A percentile compares a stretch with the other conserved stretches of the same genome.
phyloP scores from a whole-genome alignment of 306 rosid species.

The Lablab purpureus region DNA sequence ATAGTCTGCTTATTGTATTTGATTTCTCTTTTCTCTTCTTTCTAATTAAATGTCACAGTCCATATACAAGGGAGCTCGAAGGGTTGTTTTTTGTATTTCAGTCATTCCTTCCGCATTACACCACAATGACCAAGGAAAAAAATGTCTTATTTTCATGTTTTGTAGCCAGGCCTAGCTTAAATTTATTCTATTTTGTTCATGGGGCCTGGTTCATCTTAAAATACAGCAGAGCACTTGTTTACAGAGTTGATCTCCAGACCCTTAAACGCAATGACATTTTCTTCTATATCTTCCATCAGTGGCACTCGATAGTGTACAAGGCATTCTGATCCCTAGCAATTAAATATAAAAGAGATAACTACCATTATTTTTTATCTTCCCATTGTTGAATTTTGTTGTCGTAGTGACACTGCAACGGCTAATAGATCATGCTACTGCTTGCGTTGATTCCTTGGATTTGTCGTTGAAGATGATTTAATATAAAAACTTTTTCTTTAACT shows the following conservation, averaged over 20 bases:
- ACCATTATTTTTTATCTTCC: slow-evolving; percentile 2
- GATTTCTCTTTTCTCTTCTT: too few species aligned
- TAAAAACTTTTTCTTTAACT: not conserved
- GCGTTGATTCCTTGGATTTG: not conserved
- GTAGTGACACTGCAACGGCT: slow-evolving; percentile 5
- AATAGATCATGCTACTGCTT: slow-evolving; percentile 5
- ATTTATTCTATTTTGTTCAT: not conserved
- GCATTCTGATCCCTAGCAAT: not conserved
- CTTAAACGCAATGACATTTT: not conserved
- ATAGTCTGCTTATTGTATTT: too few species aligned
- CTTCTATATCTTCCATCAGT: not conserved
- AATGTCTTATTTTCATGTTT: not conserved
- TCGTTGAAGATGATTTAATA: not conserved
- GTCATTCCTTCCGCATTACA: not conserved
- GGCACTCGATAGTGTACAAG: not conserved
- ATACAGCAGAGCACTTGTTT: not conserved
- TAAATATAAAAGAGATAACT: not conserved
- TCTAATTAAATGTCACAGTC: too few species aligned
- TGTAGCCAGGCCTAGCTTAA: not conserved
- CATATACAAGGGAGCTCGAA: too few species aligned
- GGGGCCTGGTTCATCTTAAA: not conserved
- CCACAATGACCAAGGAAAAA: not conserved
- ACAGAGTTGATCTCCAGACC: slow-evolving; percentile 7
- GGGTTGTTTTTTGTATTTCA: not conserved
- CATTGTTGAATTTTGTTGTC: slow-evolving; percentile 28